phyloP scores from a whole-genome alignment of 2,329 filamentous ascomycete species.

The Lecanicillium sp. region DNA sequence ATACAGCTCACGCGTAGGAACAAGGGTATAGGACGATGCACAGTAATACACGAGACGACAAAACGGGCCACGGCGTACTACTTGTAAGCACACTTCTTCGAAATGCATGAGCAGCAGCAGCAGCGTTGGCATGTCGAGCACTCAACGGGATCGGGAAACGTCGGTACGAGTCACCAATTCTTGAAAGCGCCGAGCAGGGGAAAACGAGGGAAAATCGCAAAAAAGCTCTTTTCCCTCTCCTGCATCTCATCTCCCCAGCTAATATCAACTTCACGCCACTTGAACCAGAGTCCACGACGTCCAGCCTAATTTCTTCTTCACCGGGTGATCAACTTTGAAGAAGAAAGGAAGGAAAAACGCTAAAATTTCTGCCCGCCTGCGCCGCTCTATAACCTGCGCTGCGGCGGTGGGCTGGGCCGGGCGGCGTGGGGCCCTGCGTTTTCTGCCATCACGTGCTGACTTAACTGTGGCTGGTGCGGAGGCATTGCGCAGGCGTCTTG shows the following conservation, averaged over 20 bases:
- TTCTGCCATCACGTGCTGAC: conserved; percentile 1
- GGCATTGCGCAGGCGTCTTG: conserved; percentile 1
- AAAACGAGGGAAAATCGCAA: conserved; percentile 9
- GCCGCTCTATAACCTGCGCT: neutral
- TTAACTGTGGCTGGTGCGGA: neutral
- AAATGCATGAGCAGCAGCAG: too few relatives aligned
- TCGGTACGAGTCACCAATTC: conserved; percentile 51
- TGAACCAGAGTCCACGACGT: conserved; percentile 27
- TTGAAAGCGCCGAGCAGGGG: conserved; percentile 47
- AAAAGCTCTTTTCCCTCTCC: conserved; percentile 10
- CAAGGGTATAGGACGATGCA: too few relatives aligned
- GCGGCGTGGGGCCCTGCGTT: neutral
- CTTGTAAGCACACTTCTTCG: too few relatives aligned
- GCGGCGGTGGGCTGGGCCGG: neutral
- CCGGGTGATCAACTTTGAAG: conserved; percentile 49
- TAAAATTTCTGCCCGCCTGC: conserved; percentile 9
- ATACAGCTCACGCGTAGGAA: too few relatives aligned
- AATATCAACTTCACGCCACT: conserved; percentile 47
- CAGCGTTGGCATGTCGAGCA: conserved; percentile 39
- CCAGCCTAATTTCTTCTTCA: conserved; percentile 46
- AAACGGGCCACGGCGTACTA: too few relatives aligned
- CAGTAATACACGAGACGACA: too few relatives aligned
- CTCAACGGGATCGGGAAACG: conserved; percentile 57
- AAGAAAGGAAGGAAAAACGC: conserved; percentile 20
- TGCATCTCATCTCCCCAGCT: conserved; percentile 46